Evolutionary conservation across 2,329 filamentous ascomycete species (phyloP), one percentile per base, ranked within the genome.

Genomic region (Waltergamsia citrina): DNA sequence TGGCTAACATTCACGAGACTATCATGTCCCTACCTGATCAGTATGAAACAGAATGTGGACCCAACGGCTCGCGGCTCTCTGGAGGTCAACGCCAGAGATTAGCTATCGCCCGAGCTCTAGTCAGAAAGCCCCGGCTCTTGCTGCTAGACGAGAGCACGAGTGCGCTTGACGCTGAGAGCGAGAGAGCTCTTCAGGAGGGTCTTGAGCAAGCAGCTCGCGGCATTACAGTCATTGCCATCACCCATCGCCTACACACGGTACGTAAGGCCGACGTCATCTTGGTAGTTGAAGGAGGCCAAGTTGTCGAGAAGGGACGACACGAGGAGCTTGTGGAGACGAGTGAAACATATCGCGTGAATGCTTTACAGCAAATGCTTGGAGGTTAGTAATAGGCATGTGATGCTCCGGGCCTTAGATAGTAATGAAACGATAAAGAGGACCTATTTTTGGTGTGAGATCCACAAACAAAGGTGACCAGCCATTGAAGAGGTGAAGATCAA

Each of bases 81-180:
- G 85, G 85, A 2, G 86, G 86, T 0, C 85, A 93, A 52, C 74
- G 79, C 12, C 85, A 93, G 53, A 71, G 85, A 1, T 57, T 93
- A 11, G 78, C 79, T 1, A 88, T 94, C 48, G 85, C 86, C 0
- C 69, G 85, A 17, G 84, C 85, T 0, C 63, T 90, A 3, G 69
- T 87, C 3, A 71, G 85, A 1, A 69, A 74, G 40, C 85, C 85
- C 0, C 69, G 78, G 30, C 65, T 93, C 2, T 56, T 93, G 14
- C 71, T 94, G 25, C 65, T 93, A 1, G 86, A 94, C 46, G 85
- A 93, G 62, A 82, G 82, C 20, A 93, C 85, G 0, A 83, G 77
- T 27, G 81, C 81, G 4, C 65, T 94, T 3, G 85, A 93, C 46
- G 72, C 74, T 0, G 78, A 79, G 47, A 81, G 73, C 32, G 81